Evolutionary conservation across 305 asterid genomes (phyloP).

Genomic region (Coffea humblotiana): DNA sequence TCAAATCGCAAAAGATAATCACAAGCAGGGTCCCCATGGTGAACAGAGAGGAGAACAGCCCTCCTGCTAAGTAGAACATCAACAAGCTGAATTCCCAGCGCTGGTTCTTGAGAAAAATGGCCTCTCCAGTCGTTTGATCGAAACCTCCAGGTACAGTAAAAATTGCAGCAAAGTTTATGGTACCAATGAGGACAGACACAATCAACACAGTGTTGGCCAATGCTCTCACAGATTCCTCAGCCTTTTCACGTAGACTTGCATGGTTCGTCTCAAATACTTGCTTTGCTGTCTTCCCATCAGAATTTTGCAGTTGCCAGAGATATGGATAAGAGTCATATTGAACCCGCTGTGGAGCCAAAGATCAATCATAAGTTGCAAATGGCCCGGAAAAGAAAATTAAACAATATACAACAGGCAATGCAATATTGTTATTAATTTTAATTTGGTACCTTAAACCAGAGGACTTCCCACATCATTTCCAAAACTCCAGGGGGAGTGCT

Average conservation of each 20-base stretch:
- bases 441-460: too few relatives aligned
- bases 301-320: background rate
- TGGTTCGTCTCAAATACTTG: background rate
- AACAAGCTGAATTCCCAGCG: background rate
- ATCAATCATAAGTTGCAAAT: background rate
- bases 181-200: background rate
- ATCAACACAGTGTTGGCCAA: background rate
- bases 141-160: background rate
- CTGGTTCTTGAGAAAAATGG: background rate
- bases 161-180: background rate
- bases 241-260: background rate
- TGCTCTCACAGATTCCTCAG: background rate
- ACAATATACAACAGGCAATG: background rate
- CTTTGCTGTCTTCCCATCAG: background rate
- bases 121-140: background rate
- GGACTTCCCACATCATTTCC: background rate
- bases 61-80: background rate
- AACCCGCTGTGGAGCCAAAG: background rate
- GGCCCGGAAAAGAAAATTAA: background rate
- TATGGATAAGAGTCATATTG: background rate
- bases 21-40: background rate
- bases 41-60: background rate
- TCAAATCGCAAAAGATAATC: background rate
- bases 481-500: background rate
- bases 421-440: too few relatives aligned